Evolutionary conservation across 306 rosid genomes (phyloP), one percentile per base, ranked within the genome.

Genomic region (Begonia loranthoides): DNA sequence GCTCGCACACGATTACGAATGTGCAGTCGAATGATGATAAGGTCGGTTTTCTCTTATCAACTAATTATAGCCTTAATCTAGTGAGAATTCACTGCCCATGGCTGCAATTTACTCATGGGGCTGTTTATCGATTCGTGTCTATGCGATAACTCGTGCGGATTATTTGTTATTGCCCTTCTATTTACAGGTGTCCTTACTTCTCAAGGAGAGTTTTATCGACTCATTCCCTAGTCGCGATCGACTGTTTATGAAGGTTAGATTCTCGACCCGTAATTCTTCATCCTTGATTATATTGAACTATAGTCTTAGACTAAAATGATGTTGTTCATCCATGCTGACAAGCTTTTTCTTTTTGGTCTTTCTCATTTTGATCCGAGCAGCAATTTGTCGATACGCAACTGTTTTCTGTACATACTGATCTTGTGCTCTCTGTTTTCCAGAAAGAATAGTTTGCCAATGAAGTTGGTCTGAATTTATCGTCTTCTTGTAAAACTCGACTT

Each of bases 191-290:
- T 92, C 99, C 1, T 73, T 92, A 76, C 99, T 92, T 68, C 58
- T 92, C 87, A 92, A 77, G 80, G 99, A 92, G 76, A 92, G 99
- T 74, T 92, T 80, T 76, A 83, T 92, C 0, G 96, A 92, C 70
- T 92, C 99, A 9, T 86, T 80, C 63, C 82, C 94, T 28, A 71
- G 73, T 52, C 93, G 84, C 9, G 99, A 86, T 71, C 88, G 77
- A 41, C 75, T 96, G 54, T 92, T 92, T 80, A 78, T 92, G 96
- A 92, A 92, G 99, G 99, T 92, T 41, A 50, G 76, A 52, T 55
- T 63, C 36, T 16, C 22, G 62, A 36, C 54, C 49, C 54, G 36
- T 2, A 21, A 56, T 62, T 6, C 51, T 49, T n/a, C n/a, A n/a
- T n/a, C n/a, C n/a, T n/a, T n/a, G n/a, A n/a, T n/a, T n/a, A n/a